Conservation (phyloP, 2,329 filamentous ascomycete species). For the Microsporum canis region DNA sequence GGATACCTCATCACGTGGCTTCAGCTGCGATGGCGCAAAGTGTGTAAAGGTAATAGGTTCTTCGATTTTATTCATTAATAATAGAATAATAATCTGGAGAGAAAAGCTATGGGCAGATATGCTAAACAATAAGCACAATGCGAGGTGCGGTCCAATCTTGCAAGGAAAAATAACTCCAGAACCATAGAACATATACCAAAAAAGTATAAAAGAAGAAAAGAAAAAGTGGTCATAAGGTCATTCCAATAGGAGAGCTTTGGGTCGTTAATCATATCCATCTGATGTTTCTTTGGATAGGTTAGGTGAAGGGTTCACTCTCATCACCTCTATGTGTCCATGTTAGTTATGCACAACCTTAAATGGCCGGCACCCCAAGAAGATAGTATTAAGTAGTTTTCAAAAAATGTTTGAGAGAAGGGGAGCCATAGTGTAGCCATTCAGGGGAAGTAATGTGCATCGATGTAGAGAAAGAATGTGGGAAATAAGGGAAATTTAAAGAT, state of each 20-base stretch:
- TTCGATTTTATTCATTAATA: conserved; percentile 3
- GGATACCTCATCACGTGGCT: conserved; percentile 4
- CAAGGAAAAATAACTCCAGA: conserved; percentile 3
- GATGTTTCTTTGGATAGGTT: not conserved
- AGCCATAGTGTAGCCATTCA: not conserved
- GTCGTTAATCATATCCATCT: conserved; percentile 4
- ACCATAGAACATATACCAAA: conserved; percentile 1
- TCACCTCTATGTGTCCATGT: not conserved
- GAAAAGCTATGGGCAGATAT: not conserved
- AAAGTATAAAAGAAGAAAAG: not conserved
- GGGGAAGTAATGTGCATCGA: not conserved
- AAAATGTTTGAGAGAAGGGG: not conserved
- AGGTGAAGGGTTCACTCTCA: not conserved
- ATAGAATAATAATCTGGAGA: not conserved
- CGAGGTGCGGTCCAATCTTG: conserved; percentile 1
- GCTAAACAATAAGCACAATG: conserved; percentile 1
- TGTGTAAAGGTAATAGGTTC: not conserved
- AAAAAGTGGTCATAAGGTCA: not conserved
- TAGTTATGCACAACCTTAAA: not conserved
- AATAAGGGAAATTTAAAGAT: not conserved
- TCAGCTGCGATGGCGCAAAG: conserved; percentile 4
- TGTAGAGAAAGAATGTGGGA: not conserved
- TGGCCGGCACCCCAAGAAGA: not conserved
- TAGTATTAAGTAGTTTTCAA: not conserved
- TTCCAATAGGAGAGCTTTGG: not conserved